These are phyloP conservation scores for Epichloe festucae DNA, from an alignment of 2,329 filamentous ascomycete species.

Conservation along the genomic window DNA sequence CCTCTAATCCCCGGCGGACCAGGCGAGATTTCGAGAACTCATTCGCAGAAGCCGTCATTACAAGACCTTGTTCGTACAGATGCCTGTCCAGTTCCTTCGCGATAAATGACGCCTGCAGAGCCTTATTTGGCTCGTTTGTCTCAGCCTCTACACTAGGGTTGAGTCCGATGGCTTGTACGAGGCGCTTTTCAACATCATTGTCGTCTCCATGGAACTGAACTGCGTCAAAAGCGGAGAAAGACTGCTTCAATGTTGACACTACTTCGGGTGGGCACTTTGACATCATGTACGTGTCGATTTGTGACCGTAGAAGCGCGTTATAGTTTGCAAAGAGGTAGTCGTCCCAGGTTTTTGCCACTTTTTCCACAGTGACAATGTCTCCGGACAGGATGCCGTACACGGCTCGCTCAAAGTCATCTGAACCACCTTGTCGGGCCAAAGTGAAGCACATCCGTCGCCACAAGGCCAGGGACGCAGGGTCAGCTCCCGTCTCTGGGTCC, in stretches of 20 bases:
- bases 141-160: constrained; percentile 43
- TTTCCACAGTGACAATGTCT: constrained; percentile 64
- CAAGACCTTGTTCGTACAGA: constrained; percentile 44
- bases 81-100: constrained; percentile 46
- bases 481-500: constrained; percentile 14
- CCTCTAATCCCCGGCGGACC: constrained; percentile 12
- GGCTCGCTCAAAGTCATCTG: constrained; percentile 70
- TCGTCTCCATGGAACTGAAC: constrained; percentile 48
- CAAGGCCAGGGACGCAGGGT: constrained; percentile 38
- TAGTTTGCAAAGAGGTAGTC: constrained; percentile 80
- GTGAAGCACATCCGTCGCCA: constrained; percentile 71
- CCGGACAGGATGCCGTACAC: constrained; percentile 87
- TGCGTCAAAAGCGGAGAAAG: constrained; percentile 52
- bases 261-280: constrained; percentile 39
- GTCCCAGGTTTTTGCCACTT: constrained; percentile 68
- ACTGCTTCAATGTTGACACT: constrained; percentile 40
- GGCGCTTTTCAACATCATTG: constrained; percentile 36
- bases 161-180: constrained; percentile 48
- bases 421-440: constrained; percentile 53
- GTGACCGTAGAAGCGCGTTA: constrained; percentile 68
- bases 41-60: constrained; percentile 16
- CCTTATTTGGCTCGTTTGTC: constrained; percentile 53
- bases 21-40: constrained; percentile 14
- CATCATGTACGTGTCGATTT: constrained; percentile 62
- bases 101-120: constrained; percentile 64